Evolutionary conservation across 2,329 filamentous ascomycete species (phyloP).

Genomic region (Fusarium xylarioides): DNA sequence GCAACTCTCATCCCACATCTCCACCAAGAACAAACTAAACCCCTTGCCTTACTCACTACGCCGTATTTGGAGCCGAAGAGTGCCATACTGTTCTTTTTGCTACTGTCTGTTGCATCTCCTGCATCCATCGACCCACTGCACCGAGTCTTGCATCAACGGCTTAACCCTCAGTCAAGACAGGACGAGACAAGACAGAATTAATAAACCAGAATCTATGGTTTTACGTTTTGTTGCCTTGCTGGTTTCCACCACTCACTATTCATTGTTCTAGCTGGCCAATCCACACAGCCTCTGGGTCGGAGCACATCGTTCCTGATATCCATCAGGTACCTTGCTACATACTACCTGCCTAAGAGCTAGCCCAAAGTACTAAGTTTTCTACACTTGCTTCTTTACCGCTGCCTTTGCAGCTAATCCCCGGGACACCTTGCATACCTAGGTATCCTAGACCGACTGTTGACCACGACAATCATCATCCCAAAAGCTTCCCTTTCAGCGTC

Average conservation of each 20-base stretch:
- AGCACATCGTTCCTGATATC: constrained; percentile 8
- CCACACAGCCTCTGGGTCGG: constrained; percentile 22
- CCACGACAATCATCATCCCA: constrained; percentile 32
- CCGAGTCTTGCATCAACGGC: constrained; percentile 26
- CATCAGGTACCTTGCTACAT: neutral
- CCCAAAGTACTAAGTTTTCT: neutral
- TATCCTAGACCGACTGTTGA: constrained; percentile 35
- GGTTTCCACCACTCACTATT: neutral
- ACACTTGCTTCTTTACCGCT: constrained; percentile 24
- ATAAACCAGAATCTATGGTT: constrained; percentile 2
- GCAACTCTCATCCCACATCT: constrained; percentile 20
- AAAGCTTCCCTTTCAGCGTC: constrained; percentile 29
- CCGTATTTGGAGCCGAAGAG: constrained; percentile 18
- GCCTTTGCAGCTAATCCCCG: constrained; percentile 17
- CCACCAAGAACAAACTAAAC: neutral
- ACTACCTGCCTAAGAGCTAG: neutral
- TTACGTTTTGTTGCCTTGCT: neutral
- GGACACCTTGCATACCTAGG: constrained; percentile 29
- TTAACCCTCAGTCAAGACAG: constrained; percentile 12
- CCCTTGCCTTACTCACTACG: constrained; percentile 26
- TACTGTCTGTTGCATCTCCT: constrained; percentile 32
- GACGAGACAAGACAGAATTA: constrained; percentile 1
- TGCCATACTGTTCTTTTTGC: constrained; percentile 15
- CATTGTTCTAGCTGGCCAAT: constrained; percentile 12
- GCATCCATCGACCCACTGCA: constrained; percentile 39